Percentiles rank a stretch among this genome's conserved stretches.
These are phyloP conservation scores for Citrus cavaleriei DNA, from an alignment of 345 rosid species.

Conservation along the genomic window DNA sequence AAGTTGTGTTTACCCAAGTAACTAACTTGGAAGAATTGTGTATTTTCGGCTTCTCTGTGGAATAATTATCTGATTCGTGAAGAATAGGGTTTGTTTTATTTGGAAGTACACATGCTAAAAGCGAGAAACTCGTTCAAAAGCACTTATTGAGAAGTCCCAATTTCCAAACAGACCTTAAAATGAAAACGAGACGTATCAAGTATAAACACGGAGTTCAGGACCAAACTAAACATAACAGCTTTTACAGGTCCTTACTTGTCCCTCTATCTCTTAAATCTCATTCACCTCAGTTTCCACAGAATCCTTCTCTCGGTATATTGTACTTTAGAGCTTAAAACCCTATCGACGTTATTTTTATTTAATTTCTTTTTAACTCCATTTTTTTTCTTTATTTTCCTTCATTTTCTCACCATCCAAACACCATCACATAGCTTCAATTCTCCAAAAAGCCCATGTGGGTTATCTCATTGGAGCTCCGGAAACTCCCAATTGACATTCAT, in stretches of 20 bases:
- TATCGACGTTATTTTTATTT: neutral
- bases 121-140: too few species aligned
- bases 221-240: neutral
- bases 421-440: neutral
- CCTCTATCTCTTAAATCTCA: neutral
- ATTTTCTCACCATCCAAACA: slow-evolving; percentile 10
- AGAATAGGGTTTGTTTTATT: too few species aligned
- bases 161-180: neutral
- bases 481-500: neutral
- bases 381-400: neutral
- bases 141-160: too few species aligned
- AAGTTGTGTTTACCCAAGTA: too few species aligned
- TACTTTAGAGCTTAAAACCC: neutral
- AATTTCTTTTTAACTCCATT: neutral
- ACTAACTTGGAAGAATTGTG: too few species aligned
- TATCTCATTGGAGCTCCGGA: too few species aligned
- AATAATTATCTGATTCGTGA: too few species aligned
- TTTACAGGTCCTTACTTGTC: neutral
- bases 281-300: neutral
- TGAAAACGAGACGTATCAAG: neutral
- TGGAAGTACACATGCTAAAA: too few species aligned
- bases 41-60: too few species aligned
- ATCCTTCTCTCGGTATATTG: neutral
- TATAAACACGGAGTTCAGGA: neutral
- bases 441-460: neutral